phyloP scores from a whole-genome alignment of 2,329 filamentous ascomycete species.

The Aspergillus sp. region DNA sequence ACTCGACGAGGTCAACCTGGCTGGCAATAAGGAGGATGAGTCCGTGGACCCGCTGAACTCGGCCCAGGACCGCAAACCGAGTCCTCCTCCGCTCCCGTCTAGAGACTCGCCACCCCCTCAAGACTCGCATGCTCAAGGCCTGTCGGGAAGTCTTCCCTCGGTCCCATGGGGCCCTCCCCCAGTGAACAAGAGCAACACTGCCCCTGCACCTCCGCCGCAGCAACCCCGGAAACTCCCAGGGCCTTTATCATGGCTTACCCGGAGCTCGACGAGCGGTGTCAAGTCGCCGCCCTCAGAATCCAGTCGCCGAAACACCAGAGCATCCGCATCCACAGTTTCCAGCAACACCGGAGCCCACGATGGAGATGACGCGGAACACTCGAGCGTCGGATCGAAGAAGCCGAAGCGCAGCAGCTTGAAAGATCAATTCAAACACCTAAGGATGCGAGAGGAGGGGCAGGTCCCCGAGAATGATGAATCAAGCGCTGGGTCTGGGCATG shows the following conservation, averaged over 20 bases:
- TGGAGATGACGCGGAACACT: slow-evolving; percentile 60
- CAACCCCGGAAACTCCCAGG: slow-evolving; percentile 66
- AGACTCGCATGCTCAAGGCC: slow-evolving; percentile 41
- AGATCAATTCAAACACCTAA: slow-evolving; percentile 68
- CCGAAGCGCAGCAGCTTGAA: slow-evolving; percentile 56
- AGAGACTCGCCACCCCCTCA: slow-evolving; percentile 23
- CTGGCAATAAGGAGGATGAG: slow-evolving; percentile 47
- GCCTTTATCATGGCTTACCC: slow-evolving; percentile 77
- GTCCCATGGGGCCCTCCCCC: slow-evolving; percentile 61
- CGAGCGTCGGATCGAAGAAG: slow-evolving; percentile 37
- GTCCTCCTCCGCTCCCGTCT: slow-evolving; percentile 24
- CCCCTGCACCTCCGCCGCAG: slow-evolving; percentile 31
- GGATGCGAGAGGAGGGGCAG: slow-evolving; percentile 63
- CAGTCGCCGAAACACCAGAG: slow-evolving; percentile 66
- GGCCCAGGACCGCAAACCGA: slow-evolving; percentile 16
- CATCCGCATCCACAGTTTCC: slow-evolving; percentile 66
- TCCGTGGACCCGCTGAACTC: slow-evolving; percentile 17
- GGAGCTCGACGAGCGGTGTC: slow-evolving; percentile 48
- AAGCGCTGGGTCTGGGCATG: slow-evolving; percentile 37
- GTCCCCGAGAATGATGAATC: slow-evolving; percentile 49
- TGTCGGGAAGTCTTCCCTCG: slow-evolving; percentile 62
- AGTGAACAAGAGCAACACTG: slow-evolving; percentile 26
- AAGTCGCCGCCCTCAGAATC: slow-evolving; percentile 45
- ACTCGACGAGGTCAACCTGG: slow-evolving; percentile 58
- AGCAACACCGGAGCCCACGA: slow-evolving; percentile 74